Evolutionary conservation across 176 grass and related monocot species (phyloP), one percentile per base, ranked within the genome.

Genomic region (Zizania latifolia): DNA sequence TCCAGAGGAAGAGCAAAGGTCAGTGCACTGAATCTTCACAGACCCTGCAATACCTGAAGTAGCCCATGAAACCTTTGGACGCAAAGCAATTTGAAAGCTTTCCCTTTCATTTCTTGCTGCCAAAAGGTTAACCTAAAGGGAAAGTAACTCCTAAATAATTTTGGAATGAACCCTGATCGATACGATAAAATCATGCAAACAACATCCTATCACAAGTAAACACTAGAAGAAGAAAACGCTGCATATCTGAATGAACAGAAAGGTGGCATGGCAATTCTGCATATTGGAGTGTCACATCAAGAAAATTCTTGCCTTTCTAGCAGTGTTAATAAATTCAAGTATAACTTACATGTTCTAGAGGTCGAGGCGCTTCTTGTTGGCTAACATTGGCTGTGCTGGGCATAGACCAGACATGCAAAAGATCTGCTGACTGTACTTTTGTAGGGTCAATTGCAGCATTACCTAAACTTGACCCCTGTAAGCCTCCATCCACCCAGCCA

Each of bases 101-200:
- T 98, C 95, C 53, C 82, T 98, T 81, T 98, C 95, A 84, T 98
- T 98, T 88, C 95, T 92, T 83, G 91, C 91, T 15, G 89, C 91
- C 84, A 98, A 89, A 83, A 98, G 91, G 86, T 88, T 87, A 46
- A 98, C 79, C 95, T 98, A 74, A 78, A 78, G 62, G n/a, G 24
- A 58, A 71, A 60, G 29, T 56, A 32, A 43, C 10, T 61, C 68
- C 22, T 51, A 14, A 29, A 75, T 5, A 12, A 17, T 41, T 67
- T 73, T 27, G 32, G 2, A 39, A 78, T 31, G 38, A 40, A 66
- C 35, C 22, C 58, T 15, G 34, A 72, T 65, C 2, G 78, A 62
- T 15, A 60, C 16, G 29, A 53, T 24, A 8, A 53, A 62, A 61
- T 30, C 3, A 37, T 37, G 33, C 10, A 29, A 8, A 54, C 32